These are phyloP conservation scores for Claviceps sp. DNA, from an alignment of 2,329 filamentous ascomycete species.

Conservation along the genomic window DNA sequence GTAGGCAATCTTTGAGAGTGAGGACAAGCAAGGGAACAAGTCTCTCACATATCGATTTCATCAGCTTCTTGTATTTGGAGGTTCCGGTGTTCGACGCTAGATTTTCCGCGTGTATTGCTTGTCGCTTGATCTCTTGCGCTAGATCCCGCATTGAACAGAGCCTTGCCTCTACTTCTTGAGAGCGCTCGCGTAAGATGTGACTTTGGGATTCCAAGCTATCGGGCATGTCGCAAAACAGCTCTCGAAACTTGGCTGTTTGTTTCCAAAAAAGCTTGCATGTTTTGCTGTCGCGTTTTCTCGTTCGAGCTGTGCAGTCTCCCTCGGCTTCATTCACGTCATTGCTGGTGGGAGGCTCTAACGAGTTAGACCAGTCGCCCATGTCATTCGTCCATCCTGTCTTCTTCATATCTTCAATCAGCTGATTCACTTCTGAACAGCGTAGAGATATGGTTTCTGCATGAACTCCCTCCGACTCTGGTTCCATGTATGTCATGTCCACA, in stretches of 20 bases:
- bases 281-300: neutral
- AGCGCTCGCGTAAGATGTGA: neutral
- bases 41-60: slow-evolving; percentile 7
- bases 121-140: neutral
- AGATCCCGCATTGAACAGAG: neutral
- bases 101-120: neutral
- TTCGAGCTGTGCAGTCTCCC: neutral
- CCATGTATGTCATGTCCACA: slow-evolving; percentile 2
- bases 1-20: slow-evolving; percentile 9
- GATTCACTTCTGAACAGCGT: neutral
- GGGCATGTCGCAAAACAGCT: neutral
- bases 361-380: neutral
- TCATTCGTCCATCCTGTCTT: slow-evolving; percentile 1
- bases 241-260: neutral
- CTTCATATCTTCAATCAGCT: slow-evolving; percentile 1
- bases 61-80: neutral
- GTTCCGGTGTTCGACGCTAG: neutral
- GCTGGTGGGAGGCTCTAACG: neutral
- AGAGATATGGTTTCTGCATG: neutral
- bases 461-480: slow-evolving; percentile 1
- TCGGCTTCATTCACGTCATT: neutral
- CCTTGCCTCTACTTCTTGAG: neutral
- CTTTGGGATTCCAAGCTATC: neutral
- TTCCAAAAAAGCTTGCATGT: neutral
- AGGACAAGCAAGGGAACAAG: slow-evolving; percentile 16